Percentiles rank a stretch among this genome's conserved stretches.
These are phyloP conservation scores for Fistulinella prunicolor DNA, from an alignment of 768 basidiomycete species.

Conservation along the genomic window DNA sequence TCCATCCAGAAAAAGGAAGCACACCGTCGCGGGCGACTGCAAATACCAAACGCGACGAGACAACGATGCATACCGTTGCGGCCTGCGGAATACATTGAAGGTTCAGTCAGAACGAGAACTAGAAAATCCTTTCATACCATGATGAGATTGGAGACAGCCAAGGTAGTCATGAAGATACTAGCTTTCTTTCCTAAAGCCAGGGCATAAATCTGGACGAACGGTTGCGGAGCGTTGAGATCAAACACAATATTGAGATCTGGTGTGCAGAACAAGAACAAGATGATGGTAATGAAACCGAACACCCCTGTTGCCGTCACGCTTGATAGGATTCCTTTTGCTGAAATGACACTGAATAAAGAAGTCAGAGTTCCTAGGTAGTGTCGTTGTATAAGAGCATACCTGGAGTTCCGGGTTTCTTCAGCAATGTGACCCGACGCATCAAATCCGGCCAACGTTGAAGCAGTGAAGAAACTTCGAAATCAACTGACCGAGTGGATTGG, in stretches of 20 bases:
- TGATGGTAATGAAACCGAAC: conserved; percentile 74
- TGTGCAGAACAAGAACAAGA: conserved; percentile 82
- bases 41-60: conserved; percentile 83
- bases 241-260: conserved; percentile 77
- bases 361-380: not conserved
- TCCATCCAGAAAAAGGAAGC: conserved; percentile 79
- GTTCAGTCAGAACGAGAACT: not conserved
- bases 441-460: conserved; percentile 86
- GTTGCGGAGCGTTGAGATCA: conserved; percentile 78
- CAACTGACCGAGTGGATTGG: too few relatives aligned
- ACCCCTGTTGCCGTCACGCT: conserved; percentile 76
- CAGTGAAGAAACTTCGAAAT: conserved; percentile 48
- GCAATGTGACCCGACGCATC: conserved; percentile 87
- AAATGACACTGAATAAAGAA: conserved; percentile 51
- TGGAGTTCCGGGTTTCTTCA: conserved; percentile 84
- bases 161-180: conserved; percentile 82
- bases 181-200: conserved; percentile 76
- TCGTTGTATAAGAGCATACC: conserved; percentile 30
- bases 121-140: conserved; percentile 47
- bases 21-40: conserved; percentile 93
- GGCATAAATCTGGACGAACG: conserved; percentile 86
- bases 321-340: conserved; percentile 78
- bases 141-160: conserved; percentile 80
- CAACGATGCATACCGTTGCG: conserved; percentile 84
- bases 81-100: conserved; percentile 44